A percentile compares a stretch with the other conserved stretches of the same genome.
phyloP scores from a whole-genome alignment of 1,284 basidiomycete genomes.

The Ganoderma sinense region DNA sequence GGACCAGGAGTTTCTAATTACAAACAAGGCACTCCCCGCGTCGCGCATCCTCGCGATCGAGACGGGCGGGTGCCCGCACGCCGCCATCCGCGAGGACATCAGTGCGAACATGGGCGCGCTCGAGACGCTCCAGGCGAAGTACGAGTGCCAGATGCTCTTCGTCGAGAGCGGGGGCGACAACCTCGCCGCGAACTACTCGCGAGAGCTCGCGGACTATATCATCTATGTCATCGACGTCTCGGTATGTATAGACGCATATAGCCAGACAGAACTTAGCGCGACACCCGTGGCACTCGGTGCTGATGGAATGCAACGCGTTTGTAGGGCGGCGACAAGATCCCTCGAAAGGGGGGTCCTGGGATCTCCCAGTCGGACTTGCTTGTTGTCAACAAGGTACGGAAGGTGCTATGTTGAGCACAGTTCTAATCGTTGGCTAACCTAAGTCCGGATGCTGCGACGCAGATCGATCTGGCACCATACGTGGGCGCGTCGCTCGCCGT shows the following conservation, averaged over 20 bases:
- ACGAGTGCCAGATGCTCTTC: conserved; percentile 84
- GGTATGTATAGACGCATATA: conserved; percentile 41
- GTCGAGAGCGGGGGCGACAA: conserved; percentile 98
- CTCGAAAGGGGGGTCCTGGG: conserved; percentile 96
- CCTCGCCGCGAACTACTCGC: conserved; percentile 93
- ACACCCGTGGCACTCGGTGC: background rate
- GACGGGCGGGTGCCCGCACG: conserved; percentile 95
- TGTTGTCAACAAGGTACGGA: conserved; percentile 90
- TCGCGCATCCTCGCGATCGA: conserved; percentile 95
- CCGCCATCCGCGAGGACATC: conserved; percentile 97
- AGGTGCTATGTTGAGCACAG: background rate
- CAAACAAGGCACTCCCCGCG: conserved; percentile 86
- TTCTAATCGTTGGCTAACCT: no score
- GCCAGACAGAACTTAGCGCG: background rate
- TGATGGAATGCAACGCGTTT: background rate
- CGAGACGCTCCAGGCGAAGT: conserved; percentile 94
- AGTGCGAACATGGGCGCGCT: conserved; percentile 96
- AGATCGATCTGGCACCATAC: conserved; percentile 93
- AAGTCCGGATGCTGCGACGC: background rate
- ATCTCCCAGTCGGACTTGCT: conserved; percentile 96
- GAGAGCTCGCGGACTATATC: conserved; percentile 97
- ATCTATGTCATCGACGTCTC: conserved; percentile 92
- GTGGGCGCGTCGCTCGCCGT: conserved; percentile 95
- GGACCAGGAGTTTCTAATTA: conserved; percentile 97
- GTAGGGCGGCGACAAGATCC: conserved; percentile 96